A percentile compares a stretch with the other conserved stretches of the same genome.
phyloP scores from a whole-genome alignment of 805 yeast genomes.

The Teunomyces funiuensis region DNA sequence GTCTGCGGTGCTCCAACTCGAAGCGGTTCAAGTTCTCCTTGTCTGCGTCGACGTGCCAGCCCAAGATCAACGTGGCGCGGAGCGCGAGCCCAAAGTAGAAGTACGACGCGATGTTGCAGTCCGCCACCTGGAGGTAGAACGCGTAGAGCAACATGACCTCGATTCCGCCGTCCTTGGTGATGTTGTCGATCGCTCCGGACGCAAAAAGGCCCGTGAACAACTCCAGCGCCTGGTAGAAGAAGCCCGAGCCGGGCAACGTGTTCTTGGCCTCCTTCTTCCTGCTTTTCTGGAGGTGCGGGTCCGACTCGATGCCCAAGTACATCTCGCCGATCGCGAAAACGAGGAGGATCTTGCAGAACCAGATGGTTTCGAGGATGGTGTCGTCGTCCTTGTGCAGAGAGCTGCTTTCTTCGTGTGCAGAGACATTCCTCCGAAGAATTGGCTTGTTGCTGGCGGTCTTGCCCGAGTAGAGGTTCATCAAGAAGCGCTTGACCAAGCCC shows the following conservation, averaged over 20 bases:
- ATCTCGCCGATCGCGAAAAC: constrained; percentile 81
- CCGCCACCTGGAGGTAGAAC: constrained; percentile 79
- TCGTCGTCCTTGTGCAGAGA: constrained; percentile 43
- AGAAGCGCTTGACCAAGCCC: constrained; percentile 68
- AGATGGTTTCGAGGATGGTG: constrained; percentile 69
- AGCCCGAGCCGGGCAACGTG: constrained; percentile 75
- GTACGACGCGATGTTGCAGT: constrained; percentile 78
- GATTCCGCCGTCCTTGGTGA: constrained; percentile 76
- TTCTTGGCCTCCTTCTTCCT: constrained; percentile 18
- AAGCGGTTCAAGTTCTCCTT: constrained; percentile 54
- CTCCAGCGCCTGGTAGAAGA: constrained; percentile 77
- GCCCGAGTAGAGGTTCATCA: constrained; percentile 63
- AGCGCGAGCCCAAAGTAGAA: constrained; percentile 78
- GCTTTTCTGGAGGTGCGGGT: constrained; percentile 46
- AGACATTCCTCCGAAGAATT: constrained; percentile 36
- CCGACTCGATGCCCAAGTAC: constrained; percentile 76
- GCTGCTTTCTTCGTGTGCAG: constrained; percentile 15
- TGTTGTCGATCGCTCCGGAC: constrained; percentile 75
- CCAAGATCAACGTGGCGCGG: constrained; percentile 68
- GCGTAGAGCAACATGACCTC: constrained; percentile 76
- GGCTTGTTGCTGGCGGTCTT: constrained; percentile 35
- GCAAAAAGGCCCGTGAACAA: constrained; percentile 74
- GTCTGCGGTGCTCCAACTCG: constrained; percentile 53
- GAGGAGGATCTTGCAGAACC: constrained; percentile 74
- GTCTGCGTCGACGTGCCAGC: constrained; percentile 83